Base-by-base conservation (phyloP, 345 rosid genomes). In the Erysimum cheiranthoides region DNA sequence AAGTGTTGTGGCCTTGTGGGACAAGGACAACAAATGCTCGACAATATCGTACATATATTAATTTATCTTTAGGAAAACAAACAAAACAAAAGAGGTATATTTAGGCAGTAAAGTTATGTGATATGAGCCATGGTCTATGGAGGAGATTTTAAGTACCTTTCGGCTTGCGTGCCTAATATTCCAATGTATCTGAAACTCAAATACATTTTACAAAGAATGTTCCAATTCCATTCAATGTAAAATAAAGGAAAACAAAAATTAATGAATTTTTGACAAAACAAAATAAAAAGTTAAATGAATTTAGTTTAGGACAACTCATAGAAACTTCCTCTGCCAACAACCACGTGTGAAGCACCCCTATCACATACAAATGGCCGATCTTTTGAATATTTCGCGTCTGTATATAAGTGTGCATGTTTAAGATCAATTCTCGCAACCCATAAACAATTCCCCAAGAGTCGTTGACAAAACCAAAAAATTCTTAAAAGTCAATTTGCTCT, bases 151-250 rank as follows among this genome's bases (percentile, higher is more conserved):
- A 43, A 39, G 70, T 45, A 27, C 36, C 71, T 76, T 76, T 70
- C 53, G 38, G 76, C 56, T 77, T 70, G 35, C 76, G 72, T 77
- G 76, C 80, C 76, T 63, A 70, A 77, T 70, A 70, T 63, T 63
- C 52, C 52, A 63, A 54, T 62, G 65, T 63, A 62, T 17, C 17
- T 70, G 9, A 76, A 43, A 42, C 52, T 70, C 65, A 54, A 13
- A 52, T 76, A 5, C 49, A 45, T 69, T 62, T 16, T 21, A n/a
- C 70, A 50, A 75, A 50, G 56, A 61, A 68, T 21, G 46, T 69
- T 61, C 14, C n/a, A 50, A 40, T 61, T 68, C 69, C 51, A 42
- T 42, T 68, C 69, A 61, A 42, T 42, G 74, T 60, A 56, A 8
- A 28, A 63, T 27, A 3, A 17, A 61, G 39, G 49, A 34, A 39